Percentiles rank a stretch among this genome's conserved stretches.
These are phyloP conservation scores for Penicillium glabrum DNA, from an alignment of 2,329 filamentous ascomycete species.

Conservation along the genomic window DNA sequence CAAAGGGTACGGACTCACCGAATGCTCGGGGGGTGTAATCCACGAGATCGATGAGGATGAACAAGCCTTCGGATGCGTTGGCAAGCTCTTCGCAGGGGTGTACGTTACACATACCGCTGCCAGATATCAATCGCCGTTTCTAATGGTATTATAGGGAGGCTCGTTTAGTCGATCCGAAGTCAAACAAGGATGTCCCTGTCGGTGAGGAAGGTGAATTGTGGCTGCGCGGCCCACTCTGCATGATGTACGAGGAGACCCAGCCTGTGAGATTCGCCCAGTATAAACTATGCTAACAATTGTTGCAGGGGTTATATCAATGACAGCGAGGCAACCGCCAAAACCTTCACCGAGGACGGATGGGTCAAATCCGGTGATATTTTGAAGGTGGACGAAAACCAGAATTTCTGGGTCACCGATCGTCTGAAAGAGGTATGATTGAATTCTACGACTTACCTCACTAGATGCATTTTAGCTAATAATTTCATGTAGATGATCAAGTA, in stretches of 20 bases:
- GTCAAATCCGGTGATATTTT: slow-evolving; percentile 20
- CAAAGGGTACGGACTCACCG: slow-evolving; percentile 18
- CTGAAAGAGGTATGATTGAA: slow-evolving; percentile 18
- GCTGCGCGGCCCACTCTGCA: slow-evolving; percentile 18
- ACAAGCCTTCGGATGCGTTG: slow-evolving; percentile 14
- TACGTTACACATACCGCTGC: background rate
- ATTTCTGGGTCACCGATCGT: slow-evolving; percentile 23
- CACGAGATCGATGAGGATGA: slow-evolving; percentile 19
- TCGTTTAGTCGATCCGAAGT: slow-evolving; percentile 18
- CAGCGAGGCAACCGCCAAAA: slow-evolving; percentile 12
- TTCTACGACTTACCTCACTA: background rate
- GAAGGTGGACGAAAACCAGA: slow-evolving; percentile 14
- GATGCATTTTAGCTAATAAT: background rate
- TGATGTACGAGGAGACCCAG: slow-evolving; percentile 7
- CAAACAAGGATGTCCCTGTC: slow-evolving; percentile 9
- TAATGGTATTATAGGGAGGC: slow-evolving; percentile 10
- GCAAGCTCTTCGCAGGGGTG: slow-evolving; percentile 18
- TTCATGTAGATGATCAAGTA: background rate
- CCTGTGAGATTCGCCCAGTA: background rate
- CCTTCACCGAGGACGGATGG: slow-evolving; percentile 17
- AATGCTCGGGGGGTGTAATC: slow-evolving; percentile 14
- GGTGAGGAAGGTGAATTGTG: slow-evolving; percentile 22
- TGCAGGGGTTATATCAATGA: slow-evolving; percentile 18
- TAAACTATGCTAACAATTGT: background rate
- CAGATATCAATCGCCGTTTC: background rate